Conservation (phyloP, 306 rosid species). For the Cicer judaicum region DNA sequence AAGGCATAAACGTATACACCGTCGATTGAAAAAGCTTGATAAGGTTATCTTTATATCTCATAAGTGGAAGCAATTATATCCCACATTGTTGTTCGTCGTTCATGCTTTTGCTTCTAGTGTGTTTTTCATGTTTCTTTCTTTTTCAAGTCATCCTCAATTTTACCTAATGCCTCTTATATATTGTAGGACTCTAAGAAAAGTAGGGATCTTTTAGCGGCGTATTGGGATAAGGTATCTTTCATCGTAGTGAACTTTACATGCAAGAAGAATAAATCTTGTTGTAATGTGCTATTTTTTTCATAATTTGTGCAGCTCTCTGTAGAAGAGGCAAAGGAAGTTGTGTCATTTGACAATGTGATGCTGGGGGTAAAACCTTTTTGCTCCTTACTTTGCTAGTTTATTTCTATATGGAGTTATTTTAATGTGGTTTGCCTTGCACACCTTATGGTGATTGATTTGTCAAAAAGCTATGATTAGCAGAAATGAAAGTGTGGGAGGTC, state of each 20-base stretch:
- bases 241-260: conserved; percentile 39
- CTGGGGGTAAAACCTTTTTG: conserved; percentile 63
- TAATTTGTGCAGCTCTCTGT: conserved; percentile 64
- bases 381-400: conserved; percentile 34
- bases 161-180: conserved; percentile 47
- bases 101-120: conserved; percentile 18
- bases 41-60: conserved; percentile 61
- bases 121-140: conserved; percentile 32
- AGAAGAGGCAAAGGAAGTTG: conserved; percentile 79
- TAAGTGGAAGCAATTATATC: conserved; percentile 11
- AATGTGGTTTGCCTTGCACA: conserved; percentile 33
- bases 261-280: conserved; percentile 6
- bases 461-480: conserved; percentile 24
- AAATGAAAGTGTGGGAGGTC: conserved; percentile 28
- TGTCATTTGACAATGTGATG: conserved; percentile 66
- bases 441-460: conserved; percentile 31
- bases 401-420: conserved; percentile 35
- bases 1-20: conserved; percentile 84
- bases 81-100: not conserved
- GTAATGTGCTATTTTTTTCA: conserved; percentile 43
- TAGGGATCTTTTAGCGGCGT: conserved; percentile 76
- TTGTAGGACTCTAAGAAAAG: conserved; percentile 74
- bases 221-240: conserved; percentile 87
- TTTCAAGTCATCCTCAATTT: conserved; percentile 28
- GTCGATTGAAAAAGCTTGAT: conserved; percentile 82